Base-by-base conservation (phyloP, 2,329 filamentous ascomycete genomes). In the Mycosphaerella sp. region DNA sequence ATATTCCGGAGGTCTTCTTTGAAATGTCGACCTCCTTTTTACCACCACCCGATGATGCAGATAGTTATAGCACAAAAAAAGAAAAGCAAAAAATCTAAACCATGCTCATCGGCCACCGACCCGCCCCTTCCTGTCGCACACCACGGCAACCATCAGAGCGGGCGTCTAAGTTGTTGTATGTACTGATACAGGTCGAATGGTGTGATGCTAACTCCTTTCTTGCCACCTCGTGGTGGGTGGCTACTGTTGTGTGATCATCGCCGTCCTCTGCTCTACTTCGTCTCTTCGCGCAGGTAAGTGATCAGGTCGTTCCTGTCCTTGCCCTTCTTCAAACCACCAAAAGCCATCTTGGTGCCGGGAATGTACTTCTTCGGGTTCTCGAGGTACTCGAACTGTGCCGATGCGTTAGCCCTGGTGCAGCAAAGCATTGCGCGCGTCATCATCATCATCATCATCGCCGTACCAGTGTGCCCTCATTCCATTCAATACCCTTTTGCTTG, bases 361-460 rank as follows among this genome's bases (percentile, higher is more conserved):
- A 98, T 96, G 85, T 91, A 98, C 84, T 97, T 97, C 87, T 98
- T 98, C 79, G 93, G 93, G 87, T 97, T 97, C 84, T 98, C 93
- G 71, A 98, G 91, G 85, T 98, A 98, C 66, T 85, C 82, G 78
- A 95, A 97, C 88, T 91, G 67, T 46, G 62, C 14, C 14, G 17
- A 21, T 14, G 12, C 9, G 53, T 63, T 51, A 63, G 58, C 21
- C 51, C 14, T 14, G 8, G 14, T 21, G 17, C 42, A 17, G 14
- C 14, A 17, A 17, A 40, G 14, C 48, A 10, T 21, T 45, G 10
- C 21, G 45, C 4, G 14, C 14, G 14, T 17, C 21, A 6, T 44
- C 21, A 26, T 46, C 43, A 26, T 46, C 43, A 38, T 31, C 40
- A 29, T 31, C 23, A 38, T 32, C 3, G 42, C 55, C 67, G 56